phyloP scores from a whole-genome alignment of 2,329 filamentous ascomycete genomes.

The Moelleriella libera region DNA sequence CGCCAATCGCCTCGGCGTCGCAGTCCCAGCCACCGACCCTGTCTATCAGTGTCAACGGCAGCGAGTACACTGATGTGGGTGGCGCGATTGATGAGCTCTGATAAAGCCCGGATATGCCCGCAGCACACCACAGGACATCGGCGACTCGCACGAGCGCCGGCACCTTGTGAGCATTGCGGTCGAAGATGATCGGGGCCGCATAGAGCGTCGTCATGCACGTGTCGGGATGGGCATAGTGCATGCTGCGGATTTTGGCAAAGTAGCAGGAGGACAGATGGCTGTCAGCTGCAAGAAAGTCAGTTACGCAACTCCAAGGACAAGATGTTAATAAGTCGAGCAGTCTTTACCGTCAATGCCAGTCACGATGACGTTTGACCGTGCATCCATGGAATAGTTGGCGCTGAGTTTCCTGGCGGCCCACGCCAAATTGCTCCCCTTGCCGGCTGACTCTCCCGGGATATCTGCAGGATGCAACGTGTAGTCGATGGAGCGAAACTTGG shows the following conservation, averaged over 20 bases:
- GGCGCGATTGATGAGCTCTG: conserved; percentile 48
- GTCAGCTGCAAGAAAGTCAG: conserved; percentile 36
- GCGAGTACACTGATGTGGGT: conserved; percentile 60
- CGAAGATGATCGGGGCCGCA: conserved; percentile 57
- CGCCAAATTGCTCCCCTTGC: conserved; percentile 61
- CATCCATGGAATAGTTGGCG: conserved; percentile 38
- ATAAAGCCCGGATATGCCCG: conserved; percentile 56
- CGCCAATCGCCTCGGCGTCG: conserved; percentile 56
- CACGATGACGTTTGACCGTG: conserved; percentile 48
- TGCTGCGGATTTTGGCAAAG: conserved; percentile 48
- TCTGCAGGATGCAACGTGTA: conserved; percentile 53
- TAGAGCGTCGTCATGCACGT: conserved; percentile 51
- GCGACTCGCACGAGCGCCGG: conserved; percentile 56
- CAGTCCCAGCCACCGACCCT: conserved; percentile 61
- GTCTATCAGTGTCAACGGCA: conserved; percentile 52
- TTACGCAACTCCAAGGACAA: neutral
- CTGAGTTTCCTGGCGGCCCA: conserved; percentile 57
- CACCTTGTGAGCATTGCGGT: conserved; percentile 56
- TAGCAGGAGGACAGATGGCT: conserved; percentile 57
- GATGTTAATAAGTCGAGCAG: too few relatives aligned
- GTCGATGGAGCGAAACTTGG: conserved; percentile 51
- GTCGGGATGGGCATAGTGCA: conserved; percentile 46
- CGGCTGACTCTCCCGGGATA: conserved; percentile 53
- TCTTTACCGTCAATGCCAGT: conserved; percentile 59
- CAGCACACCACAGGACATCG: conserved; percentile 58